Evolutionary conservation across 352 stramenopile genomes (phyloP), one percentile per base, ranked within the genome.

Genomic region (Saprolegnia diclina): DNA sequence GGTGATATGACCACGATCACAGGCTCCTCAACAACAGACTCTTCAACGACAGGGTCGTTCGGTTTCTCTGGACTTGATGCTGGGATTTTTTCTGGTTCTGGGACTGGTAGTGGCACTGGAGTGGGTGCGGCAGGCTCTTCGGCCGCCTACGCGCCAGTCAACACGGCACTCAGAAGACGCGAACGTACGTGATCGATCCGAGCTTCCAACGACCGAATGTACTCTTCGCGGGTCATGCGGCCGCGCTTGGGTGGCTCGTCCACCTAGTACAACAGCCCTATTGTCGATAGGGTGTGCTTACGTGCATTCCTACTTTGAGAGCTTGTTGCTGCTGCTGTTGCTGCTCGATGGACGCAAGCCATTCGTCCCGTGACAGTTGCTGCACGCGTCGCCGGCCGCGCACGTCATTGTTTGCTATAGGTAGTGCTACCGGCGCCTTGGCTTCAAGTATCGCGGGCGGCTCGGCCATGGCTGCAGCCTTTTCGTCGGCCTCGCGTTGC

Each of bases 291-390:
- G n/a, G n/a, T n/a, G n/a, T n/a, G n/a, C n/a, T n/a, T n/a, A n/a
- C n/a, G n/a, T 35, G 29, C 29, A 35, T 35, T 35, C 29, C 29
- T 38, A 16, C 19, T 59, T 59, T 59, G 24, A 5, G 29, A 5
- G 29, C 29, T 35, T 64, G 35, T 48, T 64, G 46, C 18, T 44
- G 29, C 19, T 32, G 18, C 22, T 37, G 19, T 22, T 69, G 63
- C 0, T 40, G 10, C 24, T 69, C 32, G 26, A 69, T 69, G n/a
- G 63, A 59, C 22, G 13, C 16, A 9, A 63, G 14, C 63, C 63
- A 69, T 26, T 69, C 45, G 32, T 69, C 46, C 19, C 38, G 45
- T 19, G 45, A 48, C 11, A 69, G 22, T 38, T 69, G 63, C 42
- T 44, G 42, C 5, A 61, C 53, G 13, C 63, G 63, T 37, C 63